Base-by-base conservation (phyloP, 371 early-diverging fungal species). In the Mucor lusitanicus region DNA sequence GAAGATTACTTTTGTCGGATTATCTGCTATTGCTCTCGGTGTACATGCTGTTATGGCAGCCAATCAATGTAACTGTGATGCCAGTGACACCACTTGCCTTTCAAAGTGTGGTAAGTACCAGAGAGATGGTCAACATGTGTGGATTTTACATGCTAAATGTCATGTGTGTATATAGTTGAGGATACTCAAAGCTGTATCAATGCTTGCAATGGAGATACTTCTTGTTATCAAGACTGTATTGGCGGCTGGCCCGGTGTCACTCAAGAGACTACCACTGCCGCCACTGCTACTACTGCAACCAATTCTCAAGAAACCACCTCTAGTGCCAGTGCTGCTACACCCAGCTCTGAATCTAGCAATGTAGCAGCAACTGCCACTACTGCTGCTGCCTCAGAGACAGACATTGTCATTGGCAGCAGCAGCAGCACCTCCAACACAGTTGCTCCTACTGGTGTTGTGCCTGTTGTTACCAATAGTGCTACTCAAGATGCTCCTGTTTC, bases 151-250 rank as follows among this genome's bases (percentile, higher is more conserved):
- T 46, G n/a, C n/a, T n/a, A n/a, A n/a, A n/a, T n/a, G n/a, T n/a
- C n/a, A n/a, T n/a, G n/a, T n/a, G n/a, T n/a, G n/a, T n/a, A n/a
- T n/a, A n/a, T 46, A 72, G 73, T 72, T 33, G 17, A 32, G 21
- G 35, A 61, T 1, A 68, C 73, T 6, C 65, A 65, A 32, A 32
- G 11, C 12, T 72, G 73, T 63, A 65, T 72, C 33, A 53, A 21
- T 33, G 30, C 13, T 13, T 72, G 73, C 58, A 37, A 55, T 23
- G 63, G 69, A 2, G 63, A 68, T 21, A 54, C 39, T 59, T 21
- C 40, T 5, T 72, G 73, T 23, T 72, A 72, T 32, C 46, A 61
- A 50, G 28, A 61, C 21, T 72, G 73, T 65, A 68, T 72, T 53
- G 30, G 53, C 17, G 42, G 56, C 12, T 72, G 73, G 73, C 73